Evolutionary conservation across 2,329 filamentous ascomycete genomes (phyloP).

Genomic region (Colletotrichum cordylinicola): DNA sequence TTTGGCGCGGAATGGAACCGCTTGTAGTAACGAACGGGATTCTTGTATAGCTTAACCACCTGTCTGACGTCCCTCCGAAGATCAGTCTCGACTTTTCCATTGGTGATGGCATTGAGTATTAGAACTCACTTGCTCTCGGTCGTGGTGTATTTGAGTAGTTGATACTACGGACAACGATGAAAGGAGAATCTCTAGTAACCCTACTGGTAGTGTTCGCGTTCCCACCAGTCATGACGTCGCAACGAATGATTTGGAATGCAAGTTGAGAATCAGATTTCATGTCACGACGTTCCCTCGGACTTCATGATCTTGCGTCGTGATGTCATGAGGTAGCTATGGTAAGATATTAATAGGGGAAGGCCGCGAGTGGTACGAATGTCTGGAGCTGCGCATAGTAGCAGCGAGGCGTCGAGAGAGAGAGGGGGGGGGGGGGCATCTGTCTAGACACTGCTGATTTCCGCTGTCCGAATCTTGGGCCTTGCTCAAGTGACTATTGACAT

Average conservation of each 20-base stretch:
- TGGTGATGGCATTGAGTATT: neutral
- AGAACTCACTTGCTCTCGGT: neutral
- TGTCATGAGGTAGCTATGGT: neutral
- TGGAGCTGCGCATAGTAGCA: neutral
- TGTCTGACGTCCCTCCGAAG: neutral
- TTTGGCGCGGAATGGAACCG: neutral
- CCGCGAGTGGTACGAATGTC: fast-evolving
- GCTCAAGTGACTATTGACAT: too few relatives aligned
- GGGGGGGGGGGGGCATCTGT: too few relatives aligned
- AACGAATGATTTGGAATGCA: fast-evolving
- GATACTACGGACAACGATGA: neutral
- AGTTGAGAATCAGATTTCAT: neutral
- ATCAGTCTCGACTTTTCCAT: neutral
- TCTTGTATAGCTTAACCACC: fast-evolving
- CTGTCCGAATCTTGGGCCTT: too few relatives aligned
- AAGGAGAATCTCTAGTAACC: fast-evolving
- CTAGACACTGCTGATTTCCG: too few relatives aligned
- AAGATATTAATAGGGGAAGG: neutral
- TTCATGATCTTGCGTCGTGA: neutral
- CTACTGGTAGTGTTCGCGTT: neutral
- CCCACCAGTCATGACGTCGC: neutral
- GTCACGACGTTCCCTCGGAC: fast-evolving
- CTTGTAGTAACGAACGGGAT: fast-evolving
- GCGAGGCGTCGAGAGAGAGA: neutral
- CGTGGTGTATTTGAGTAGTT: neutral